A percentile compares a stretch with the other conserved stretches of the same genome.
These are phyloP conservation scores for Pterulicium gracile DNA, from an alignment of 1,284 basidiomycete genomes.

Conservation along the genomic window DNA sequence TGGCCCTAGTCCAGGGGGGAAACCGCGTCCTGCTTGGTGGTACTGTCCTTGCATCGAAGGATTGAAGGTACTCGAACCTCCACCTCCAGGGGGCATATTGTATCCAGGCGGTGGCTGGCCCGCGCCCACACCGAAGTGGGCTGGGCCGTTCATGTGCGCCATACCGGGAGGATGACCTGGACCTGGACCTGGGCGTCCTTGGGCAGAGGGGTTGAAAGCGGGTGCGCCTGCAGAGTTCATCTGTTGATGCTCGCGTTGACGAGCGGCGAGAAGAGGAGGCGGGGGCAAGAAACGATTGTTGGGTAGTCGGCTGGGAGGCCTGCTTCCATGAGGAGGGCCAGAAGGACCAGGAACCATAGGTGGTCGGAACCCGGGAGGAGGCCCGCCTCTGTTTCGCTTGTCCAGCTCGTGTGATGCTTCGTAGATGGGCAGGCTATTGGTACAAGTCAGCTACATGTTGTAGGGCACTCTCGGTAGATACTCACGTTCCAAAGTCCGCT, in stretches of 20 bases:
- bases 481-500: constrained; percentile 74
- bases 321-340: neutral
- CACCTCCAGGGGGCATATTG: too few species aligned
- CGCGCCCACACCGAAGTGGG: too few species aligned
- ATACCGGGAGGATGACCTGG: too few species aligned
- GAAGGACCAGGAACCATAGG: neutral
- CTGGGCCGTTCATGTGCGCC: too few species aligned
- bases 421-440: constrained; percentile 56
- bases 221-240: neutral
- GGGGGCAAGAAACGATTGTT: neutral
- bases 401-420: constrained; percentile 81
- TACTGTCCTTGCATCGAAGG: too few species aligned
- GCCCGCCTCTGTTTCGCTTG: constrained; percentile 31
- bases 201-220: too few species aligned
- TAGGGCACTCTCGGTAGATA: too few species aligned
- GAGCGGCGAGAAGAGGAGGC: neutral
- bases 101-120: too few species aligned
- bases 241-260: neutral
- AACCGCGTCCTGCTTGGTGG: too few species aligned
- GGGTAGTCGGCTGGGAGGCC: neutral
- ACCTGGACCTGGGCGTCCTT: too few species aligned
- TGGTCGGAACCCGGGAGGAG: neutral
- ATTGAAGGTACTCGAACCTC: too few species aligned
- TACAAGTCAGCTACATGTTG: constrained; percentile 8
- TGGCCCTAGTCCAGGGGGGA: too few species aligned